Evolutionary conservation across 768 basidiomycete genomes (phyloP), one percentile per base, ranked within the genome.

Genomic region (Tricholoma furcatifolium): DNA sequence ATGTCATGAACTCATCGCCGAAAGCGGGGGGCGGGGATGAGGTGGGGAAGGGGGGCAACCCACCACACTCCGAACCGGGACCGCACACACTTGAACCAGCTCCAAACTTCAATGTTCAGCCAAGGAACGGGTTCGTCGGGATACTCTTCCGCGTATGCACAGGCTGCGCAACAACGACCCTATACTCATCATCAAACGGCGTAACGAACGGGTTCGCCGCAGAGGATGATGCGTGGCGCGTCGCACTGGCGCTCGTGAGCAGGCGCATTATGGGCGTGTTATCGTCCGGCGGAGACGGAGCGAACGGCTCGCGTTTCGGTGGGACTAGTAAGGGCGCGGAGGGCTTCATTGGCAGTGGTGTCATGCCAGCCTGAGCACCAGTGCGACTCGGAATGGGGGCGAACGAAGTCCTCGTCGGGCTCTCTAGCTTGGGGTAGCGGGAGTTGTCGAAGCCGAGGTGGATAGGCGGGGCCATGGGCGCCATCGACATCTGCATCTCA

Each of bases 101-200:
- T n/a, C n/a, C n/a, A n/a, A n/a, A n/a, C n/a, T n/a, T n/a, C n/a
- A n/a, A n/a, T n/a, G n/a, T n/a, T n/a, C n/a, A 32, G 44, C 30
- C 30, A 17, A 51, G 27, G 56, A 83, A 84, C 2, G 84, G 82
- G 66, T 85, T 84, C 50, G 77, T 77, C 21, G 69, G 62, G 55
- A 73, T 71, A 60, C 77, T 79, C 71, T 76, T 78, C 61, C 76
- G 68, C 54, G 67, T 62, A 58, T 61, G 20, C 6, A 55, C 35
- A 17, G 62, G 52, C 7, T 57, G 59, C 9, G 61, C 58, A 24
- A 70, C 60, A 43, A 59, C 62, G 32, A 73, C 66, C 31, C 61
- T 61, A 51, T 80, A 74, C 63, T 88, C 86, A 62, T 89, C 88
- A 65, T 91, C 89, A 67, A 91, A 91, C 7, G 89, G 88, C 46